A percentile compares a stretch with the other conserved stretches of the same genome.
Evolutionary conservation across 2,329 filamentous ascomycete species (phyloP).

Genomic region (Trichoderma koningiopsis): DNA sequence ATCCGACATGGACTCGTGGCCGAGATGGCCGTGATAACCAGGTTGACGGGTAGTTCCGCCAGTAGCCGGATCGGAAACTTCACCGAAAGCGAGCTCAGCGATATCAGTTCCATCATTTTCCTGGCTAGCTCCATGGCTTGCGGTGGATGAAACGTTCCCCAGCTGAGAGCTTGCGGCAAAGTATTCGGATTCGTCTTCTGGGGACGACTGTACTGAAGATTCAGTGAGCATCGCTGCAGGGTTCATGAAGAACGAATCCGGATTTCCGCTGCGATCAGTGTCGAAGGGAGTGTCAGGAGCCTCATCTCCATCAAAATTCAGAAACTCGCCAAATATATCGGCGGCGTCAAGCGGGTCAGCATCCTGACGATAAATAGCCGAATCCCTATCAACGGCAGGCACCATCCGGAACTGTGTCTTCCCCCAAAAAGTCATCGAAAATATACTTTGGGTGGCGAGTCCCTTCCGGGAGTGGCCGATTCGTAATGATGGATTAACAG

Average conservation of each 20-base stretch:
- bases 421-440: conserved; percentile 42
- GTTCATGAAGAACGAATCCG: conserved; percentile 36
- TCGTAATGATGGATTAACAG: conserved; percentile 10
- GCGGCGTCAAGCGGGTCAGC: conserved; percentile 35
- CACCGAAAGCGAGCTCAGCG: conserved; percentile 33
- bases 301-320: conserved; percentile 39
- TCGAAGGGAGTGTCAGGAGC: conserved; percentile 29
- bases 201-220: conserved; percentile 42
- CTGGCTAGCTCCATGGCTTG: conserved; percentile 37
- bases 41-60: conserved; percentile 28
- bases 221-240: conserved; percentile 38
- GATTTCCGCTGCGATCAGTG: conserved; percentile 28
- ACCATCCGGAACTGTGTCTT: conserved; percentile 40
- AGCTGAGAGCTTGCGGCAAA: conserved; percentile 40
- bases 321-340: conserved; percentile 43
- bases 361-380: conserved; percentile 41
- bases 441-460: background rate
- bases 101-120: conserved; percentile 35
- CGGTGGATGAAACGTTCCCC: conserved; percentile 32
- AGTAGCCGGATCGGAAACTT: conserved; percentile 22
- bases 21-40: conserved; percentile 35
- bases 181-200: conserved; percentile 44
- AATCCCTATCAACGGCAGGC: conserved; percentile 38
- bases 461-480: conserved; percentile 11
- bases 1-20: conserved; percentile 49